These are phyloP conservation scores for Pelargonium australe DNA, from an alignment of 441 rosid species.

Conservation along the genomic window DNA sequence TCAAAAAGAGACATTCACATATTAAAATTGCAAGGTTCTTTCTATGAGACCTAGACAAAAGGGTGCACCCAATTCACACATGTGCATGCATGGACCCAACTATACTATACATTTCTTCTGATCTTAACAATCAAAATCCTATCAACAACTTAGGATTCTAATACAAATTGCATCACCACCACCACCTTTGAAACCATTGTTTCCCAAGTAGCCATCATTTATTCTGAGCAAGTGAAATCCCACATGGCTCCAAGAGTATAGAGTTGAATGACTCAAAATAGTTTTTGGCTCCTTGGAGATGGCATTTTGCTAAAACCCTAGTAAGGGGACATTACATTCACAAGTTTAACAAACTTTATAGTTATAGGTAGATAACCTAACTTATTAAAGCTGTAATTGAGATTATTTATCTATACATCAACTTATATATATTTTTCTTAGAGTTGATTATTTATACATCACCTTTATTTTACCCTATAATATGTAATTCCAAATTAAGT, in stretches of 20 bases:
- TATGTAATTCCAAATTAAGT: no score
- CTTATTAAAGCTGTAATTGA: no score
- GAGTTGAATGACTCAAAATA: no score
- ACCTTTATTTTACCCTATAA: no score
- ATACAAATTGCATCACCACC: constrained; percentile 3
- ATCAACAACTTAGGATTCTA: constrained; percentile 30
- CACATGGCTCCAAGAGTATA: no score
- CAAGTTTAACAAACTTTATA: no score
- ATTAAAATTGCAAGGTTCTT: constrained; percentile 16
- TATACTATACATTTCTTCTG: neutral
- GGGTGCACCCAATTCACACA: constrained; percentile 20
- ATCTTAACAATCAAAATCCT: constrained; percentile 5
- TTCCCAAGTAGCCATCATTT: neutral
- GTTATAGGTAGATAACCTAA: no score
- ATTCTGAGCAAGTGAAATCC: neutral
- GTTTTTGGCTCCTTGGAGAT: neutral
- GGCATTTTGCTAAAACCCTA: no score
- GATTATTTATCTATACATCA: no score
- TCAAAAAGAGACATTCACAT: neutral
- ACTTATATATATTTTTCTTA: no score
- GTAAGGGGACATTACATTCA: no score
- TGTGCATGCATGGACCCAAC: constrained; percentile 15
- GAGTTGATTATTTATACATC: no score
- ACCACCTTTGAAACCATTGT: neutral
- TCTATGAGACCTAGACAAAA: constrained; percentile 20